Conservation (phyloP, 176 grass and related monocot genomes). For the Zoysia pacifica region DNA sequence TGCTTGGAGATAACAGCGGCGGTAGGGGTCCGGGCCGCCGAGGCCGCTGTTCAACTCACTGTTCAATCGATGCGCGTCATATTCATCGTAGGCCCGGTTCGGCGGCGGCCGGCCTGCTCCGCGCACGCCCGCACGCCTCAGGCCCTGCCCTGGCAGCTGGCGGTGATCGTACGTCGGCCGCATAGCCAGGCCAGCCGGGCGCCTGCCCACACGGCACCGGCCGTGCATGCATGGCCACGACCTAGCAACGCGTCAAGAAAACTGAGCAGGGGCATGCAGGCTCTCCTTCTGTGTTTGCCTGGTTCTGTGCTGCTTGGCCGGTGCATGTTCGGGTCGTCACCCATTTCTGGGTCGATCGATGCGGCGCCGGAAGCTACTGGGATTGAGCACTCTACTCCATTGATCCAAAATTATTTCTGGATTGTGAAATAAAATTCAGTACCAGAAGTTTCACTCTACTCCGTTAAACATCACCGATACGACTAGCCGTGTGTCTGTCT, state of each 20-base stretch:
- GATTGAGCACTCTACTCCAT: too few species aligned
- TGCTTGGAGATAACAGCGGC: not conserved
- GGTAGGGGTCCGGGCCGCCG: conserved; percentile 48
- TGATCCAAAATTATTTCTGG: too few species aligned
- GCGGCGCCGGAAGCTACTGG: too few species aligned
- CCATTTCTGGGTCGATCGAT: too few species aligned
- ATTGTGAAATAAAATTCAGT: too few species aligned
- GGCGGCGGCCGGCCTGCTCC: not conserved
- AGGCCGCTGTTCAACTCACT: conserved; percentile 23
- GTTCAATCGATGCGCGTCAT: not conserved
- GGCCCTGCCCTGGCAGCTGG: not conserved
- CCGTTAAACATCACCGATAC: too few species aligned
- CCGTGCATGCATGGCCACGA: not conserved
- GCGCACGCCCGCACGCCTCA: not conserved
- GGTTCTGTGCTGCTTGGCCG: too few species aligned
- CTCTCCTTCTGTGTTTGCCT: too few species aligned
- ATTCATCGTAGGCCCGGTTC: not conserved
- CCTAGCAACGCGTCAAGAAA: not conserved
- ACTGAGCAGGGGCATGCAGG: not conserved
- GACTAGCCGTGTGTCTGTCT: too few species aligned
- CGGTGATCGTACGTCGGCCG: not conserved
- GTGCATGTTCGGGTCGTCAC: too few species aligned
- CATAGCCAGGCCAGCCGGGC: not conserved
- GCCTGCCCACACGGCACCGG: conserved; percentile 4
- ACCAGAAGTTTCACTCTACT: too few species aligned